Evolutionary conservation across 805 yeast genomes (phyloP).

Genomic region (Lipomyces spencermartinsiae): DNA sequence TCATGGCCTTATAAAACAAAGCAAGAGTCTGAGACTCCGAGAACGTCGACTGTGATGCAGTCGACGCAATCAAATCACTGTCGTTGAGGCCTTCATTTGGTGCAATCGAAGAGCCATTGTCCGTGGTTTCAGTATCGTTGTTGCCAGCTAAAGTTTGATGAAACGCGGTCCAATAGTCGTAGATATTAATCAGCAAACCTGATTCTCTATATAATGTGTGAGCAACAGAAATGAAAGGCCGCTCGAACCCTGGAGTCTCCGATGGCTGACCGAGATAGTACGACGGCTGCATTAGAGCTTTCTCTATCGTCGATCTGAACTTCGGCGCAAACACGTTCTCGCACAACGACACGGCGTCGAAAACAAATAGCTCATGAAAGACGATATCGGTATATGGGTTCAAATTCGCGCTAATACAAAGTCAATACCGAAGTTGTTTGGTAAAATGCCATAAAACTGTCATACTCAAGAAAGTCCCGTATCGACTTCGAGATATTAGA

Average conservation of each 20-base stretch:
- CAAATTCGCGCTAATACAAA: not conserved
- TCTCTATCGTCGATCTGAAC: conserved; percentile 26
- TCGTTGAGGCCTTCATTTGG: not conserved
- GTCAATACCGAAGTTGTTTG: not conserved
- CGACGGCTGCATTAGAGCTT: conserved; percentile 19
- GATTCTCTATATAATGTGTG: conserved; percentile 35
- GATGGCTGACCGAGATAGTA: conserved; percentile 11
- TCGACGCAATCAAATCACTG: not conserved
- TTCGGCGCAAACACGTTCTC: conserved; percentile 21
- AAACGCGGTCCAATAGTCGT: conserved; percentile 37
- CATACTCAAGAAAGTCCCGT: not conserved
- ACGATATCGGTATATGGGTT: conserved; percentile 21
- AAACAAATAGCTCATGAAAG: conserved; percentile 29
- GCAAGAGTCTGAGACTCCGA: conserved; percentile 21
- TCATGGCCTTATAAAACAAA: conserved; percentile 30
- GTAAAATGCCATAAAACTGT: not conserved
- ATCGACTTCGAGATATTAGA: conserved; percentile 14
- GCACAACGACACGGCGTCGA: conserved; percentile 18
- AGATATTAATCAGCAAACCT: conserved; percentile 29
- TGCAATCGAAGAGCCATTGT: not conserved
- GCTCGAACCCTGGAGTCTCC: not conserved
- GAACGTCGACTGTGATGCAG: not conserved
- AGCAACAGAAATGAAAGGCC: conserved; percentile 25
- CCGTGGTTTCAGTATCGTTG: not conserved
- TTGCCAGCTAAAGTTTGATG: conserved; percentile 6